Evolutionary conservation across 2,329 filamentous ascomycete species (phyloP).

Genomic region (Trichophyton benhamiae): DNA sequence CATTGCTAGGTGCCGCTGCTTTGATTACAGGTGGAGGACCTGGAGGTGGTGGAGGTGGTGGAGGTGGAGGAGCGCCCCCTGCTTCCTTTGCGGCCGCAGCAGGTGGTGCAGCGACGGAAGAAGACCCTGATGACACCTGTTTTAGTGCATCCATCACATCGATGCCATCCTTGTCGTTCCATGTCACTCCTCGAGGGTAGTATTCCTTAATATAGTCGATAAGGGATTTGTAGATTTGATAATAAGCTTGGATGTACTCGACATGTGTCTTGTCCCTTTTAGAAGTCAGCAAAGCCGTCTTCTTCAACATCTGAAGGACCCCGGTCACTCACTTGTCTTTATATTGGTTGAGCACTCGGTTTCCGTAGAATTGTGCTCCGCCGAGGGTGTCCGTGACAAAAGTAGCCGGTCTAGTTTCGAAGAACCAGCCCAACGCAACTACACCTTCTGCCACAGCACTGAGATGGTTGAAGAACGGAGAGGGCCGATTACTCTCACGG

Average conservation of each 20-base stretch:
- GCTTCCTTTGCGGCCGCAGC: constrained; percentile 26
- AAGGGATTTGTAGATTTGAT: constrained; percentile 75
- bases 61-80: constrained; percentile 40
- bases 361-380: constrained; percentile 85
- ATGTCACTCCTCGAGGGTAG: constrained; percentile 65
- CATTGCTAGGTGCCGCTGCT: constrained; percentile 38
- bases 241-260: constrained; percentile 87
- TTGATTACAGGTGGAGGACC: constrained; percentile 39
- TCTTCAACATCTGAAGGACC: not conserved
- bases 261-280: constrained; percentile 63
- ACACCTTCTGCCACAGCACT: constrained; percentile 84
- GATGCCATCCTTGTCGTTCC: constrained; percentile 67
- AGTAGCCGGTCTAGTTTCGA: constrained; percentile 70
- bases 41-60: constrained; percentile 58
- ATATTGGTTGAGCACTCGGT: constrained; percentile 80
- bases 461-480: constrained; percentile 65
- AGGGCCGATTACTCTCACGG: constrained; percentile 67
- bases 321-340: constrained; percentile 56
- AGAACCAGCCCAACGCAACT: constrained; percentile 79
- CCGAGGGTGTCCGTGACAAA: constrained; percentile 73
- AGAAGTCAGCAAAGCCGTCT: constrained; percentile 15
- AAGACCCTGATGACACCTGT: constrained; percentile 36
- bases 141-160: constrained; percentile 59
- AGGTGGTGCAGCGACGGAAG: constrained; percentile 16
- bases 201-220: constrained; percentile 73